phyloP scores from a whole-genome alignment of 768 basidiomycete genomes.

The Pleurotus platypus region DNA sequence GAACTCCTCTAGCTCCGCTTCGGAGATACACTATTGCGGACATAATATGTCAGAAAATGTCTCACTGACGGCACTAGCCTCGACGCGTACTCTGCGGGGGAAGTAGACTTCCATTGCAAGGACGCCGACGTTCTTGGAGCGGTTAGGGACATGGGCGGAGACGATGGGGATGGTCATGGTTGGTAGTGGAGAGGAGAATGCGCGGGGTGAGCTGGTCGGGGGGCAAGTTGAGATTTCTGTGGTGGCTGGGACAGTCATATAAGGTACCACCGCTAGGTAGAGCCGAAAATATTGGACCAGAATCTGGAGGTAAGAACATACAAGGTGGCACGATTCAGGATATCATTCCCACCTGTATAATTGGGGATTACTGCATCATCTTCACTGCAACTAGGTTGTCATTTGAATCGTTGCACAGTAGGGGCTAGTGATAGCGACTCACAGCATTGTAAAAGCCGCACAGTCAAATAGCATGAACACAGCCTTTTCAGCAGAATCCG shows the following conservation, averaged over 20 bases:
- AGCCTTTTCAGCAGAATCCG: too few relatives aligned
- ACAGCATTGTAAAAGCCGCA: neutral
- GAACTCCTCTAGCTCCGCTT: slow-evolving; percentile 89
- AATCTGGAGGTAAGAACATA: neutral
- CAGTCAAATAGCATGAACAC: too few relatives aligned
- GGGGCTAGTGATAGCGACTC: neutral
- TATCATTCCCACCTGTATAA: neutral
- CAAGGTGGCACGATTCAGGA: slow-evolving; percentile 13
- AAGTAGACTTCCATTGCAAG: slow-evolving; percentile 94
- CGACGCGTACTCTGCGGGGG: slow-evolving; percentile 71
- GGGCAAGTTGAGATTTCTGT: neutral
- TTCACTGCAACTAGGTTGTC: too few relatives aligned
- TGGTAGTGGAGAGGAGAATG: slow-evolving; percentile 9
- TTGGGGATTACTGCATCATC: too few relatives aligned
- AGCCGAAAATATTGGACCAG: neutral
- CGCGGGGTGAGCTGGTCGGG: slow-evolving; percentile 11
- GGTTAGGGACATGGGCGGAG: slow-evolving; percentile 30
- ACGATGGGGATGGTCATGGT: slow-evolving; percentile 39
- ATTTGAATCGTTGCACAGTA: neutral
- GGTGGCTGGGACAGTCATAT: slow-evolving; percentile 10
- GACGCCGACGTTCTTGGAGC: slow-evolving; percentile 92
- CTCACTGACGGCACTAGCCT: slow-evolving; percentile 10
- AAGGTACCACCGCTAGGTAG: neutral
- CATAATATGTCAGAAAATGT: neutral
- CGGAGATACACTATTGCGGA: slow-evolving; percentile 78